Base-by-base conservation (phyloP, 495 filamentous ascomycete genomes). In the Staphylotrichum tortipilum region DNA sequence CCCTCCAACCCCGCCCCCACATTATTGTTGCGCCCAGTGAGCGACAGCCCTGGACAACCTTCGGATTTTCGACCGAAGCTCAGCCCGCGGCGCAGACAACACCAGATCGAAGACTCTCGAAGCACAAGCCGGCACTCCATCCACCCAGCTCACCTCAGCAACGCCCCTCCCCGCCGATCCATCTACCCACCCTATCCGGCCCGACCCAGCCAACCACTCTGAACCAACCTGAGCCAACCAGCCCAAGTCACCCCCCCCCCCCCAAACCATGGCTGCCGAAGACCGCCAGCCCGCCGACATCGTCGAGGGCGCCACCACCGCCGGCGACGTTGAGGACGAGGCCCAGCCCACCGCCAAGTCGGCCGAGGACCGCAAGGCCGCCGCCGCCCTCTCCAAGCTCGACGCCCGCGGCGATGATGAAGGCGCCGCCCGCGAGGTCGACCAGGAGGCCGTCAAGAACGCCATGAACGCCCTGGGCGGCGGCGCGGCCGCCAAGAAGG, bases 361-460 rank as follows among this genome's bases (percentile, higher is more conserved):
- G 33, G 79, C 88, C 53, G 88, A 94, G 68, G 89, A 92, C 70
- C 86, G 88, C 66, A 94, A 92, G 69, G 86, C 90, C 18, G 88
- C 88, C 49, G 88, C 86, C 22, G 89, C 90, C 15, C 81, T 94
- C 58, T 82, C 79, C 53, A 79, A 81, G 47, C 83, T 95, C 46
- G 83, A 90, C 56, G 66, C 77, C 22, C 68, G 62, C 29, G 69
- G 68, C 51, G 82, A 81, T 48, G 85, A 84, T 44, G 73, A 78
- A 7, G 69, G 71, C n/a, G 53, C 70, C 19, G 50, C 68, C 7
- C 75, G 77, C 53, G 79, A 83, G 28, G 79, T 86, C 54, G 86
- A 94, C 56, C 78, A 86, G 44, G 89, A 92, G 55, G 90, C 89
- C 22, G 74, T 95, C 19, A 82, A 79, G 31, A 85, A 87, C 63